Evolutionary conservation across 768 basidiomycete genomes (phyloP).

Genomic region (Tubosaeta sp.): DNA sequence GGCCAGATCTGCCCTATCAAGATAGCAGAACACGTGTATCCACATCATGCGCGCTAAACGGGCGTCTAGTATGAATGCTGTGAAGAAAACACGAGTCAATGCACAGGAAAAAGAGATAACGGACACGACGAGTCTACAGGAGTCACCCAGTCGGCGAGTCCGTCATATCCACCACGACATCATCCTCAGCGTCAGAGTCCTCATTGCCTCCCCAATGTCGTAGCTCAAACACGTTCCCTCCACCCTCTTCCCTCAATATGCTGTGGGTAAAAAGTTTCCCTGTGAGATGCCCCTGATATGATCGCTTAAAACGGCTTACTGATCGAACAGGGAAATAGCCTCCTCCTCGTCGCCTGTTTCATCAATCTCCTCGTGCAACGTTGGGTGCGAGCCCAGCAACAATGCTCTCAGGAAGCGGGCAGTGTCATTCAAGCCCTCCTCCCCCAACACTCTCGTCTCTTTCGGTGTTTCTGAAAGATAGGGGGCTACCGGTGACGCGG

Average conservation of each 20-base stretch:
- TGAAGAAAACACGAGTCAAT: too few relatives aligned
- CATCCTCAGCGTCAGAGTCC: constrained; percentile 23
- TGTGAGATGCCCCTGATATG: constrained; percentile 5
- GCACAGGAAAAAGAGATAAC: too few relatives aligned
- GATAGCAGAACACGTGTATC: constrained; percentile 15
- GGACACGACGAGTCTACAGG: not conserved
- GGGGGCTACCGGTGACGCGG: constrained; percentile 46
- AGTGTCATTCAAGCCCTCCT: constrained; percentile 32
- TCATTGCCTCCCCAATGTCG: constrained; percentile 38
- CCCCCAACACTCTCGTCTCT: constrained; percentile 44
- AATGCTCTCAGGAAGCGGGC: constrained; percentile 36
- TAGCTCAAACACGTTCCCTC: constrained; percentile 49
- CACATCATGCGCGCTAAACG: constrained; percentile 8
- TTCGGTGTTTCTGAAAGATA: constrained; percentile 44
- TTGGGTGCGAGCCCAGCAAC: constrained; percentile 24
- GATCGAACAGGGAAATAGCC: constrained; percentile 67
- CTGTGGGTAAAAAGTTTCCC: constrained; percentile 31
- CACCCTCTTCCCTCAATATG: constrained; percentile 56
- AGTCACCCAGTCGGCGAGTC: constrained; percentile 14
- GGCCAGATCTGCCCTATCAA: not conserved
- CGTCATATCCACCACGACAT: constrained; percentile 21
- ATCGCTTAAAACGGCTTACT: constrained; percentile 42
- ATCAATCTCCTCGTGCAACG: constrained; percentile 24
- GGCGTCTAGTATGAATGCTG: not conserved
- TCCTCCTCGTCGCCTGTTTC: constrained; percentile 40